Evolutionary conservation across 2,329 filamentous ascomycete genomes (phyloP).

Genomic region (Corinectria fuckeliana): DNA sequence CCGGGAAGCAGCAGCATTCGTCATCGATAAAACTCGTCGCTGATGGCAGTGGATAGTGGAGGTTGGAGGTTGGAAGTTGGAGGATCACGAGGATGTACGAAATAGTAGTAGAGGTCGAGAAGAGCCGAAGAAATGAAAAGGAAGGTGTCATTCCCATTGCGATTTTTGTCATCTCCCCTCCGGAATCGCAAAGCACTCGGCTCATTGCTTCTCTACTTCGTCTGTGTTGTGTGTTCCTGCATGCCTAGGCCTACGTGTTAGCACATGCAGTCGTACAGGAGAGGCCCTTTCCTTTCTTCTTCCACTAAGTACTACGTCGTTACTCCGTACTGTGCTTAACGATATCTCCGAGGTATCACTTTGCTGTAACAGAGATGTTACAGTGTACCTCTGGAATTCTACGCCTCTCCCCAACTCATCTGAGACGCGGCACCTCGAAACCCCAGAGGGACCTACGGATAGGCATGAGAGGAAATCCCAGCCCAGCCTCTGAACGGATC

Average conservation of each 20-base stretch:
- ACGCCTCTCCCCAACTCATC: neutral
- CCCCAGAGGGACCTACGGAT: neutral
- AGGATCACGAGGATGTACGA: no score
- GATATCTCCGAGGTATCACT: neutral
- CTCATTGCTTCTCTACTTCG: no score
- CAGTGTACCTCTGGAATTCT: neutral
- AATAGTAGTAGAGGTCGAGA: neutral
- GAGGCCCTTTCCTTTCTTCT: neutral
- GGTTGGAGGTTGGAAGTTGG: neutral
- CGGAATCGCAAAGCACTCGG: neutral
- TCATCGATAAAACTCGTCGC: conserved; percentile 1
- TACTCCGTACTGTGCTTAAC: no score
- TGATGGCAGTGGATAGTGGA: neutral
- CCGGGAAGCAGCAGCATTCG: neutral
- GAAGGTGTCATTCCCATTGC: neutral
- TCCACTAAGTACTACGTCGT: neutral
- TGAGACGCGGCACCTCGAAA: conserved; percentile 9
- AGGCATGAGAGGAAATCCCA: neutral
- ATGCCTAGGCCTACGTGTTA: neutral
- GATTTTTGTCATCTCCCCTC: neutral
- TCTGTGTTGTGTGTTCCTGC: neutral
- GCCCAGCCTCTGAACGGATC: conserved; percentile 8
- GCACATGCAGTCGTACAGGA: neutral
- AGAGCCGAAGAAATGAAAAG: neutral
- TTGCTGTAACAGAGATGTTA: neutral